Evolutionary conservation across 352 stramenopile genomes (phyloP).

Genomic region (Thalassiosira mediterranea): DNA sequence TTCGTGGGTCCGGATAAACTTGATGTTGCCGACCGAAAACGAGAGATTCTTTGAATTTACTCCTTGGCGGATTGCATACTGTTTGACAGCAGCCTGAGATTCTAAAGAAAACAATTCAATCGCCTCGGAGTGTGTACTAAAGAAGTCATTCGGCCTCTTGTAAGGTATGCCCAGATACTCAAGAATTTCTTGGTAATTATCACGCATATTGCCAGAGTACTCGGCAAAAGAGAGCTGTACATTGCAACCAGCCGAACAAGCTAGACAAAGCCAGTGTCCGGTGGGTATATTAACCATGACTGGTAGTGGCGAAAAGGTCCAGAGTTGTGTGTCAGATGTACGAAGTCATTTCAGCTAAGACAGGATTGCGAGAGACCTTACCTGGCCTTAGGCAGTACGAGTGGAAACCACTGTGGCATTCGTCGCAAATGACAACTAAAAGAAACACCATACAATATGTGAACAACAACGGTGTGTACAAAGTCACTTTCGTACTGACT

Average conservation of each 20-base stretch:
- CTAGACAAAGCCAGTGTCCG: conserved; percentile 47
- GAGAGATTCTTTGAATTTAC: conserved; percentile 25
- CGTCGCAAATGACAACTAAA: conserved; percentile 56
- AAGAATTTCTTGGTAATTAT: conserved; percentile 15
- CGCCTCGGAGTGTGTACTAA: conserved; percentile 35
- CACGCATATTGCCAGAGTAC: conserved; percentile 23
- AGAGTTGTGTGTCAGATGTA: no score
- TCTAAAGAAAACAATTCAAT: conserved; percentile 21
- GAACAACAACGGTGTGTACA: not conserved
- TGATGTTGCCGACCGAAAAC: conserved; percentile 32
- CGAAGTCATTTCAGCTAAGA: no score
- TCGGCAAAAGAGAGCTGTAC: conserved; percentile 30
- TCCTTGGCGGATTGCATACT: conserved; percentile 22
- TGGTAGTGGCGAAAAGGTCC: no score
- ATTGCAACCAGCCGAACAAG: conserved; percentile 27
- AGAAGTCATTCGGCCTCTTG: conserved; percentile 13
- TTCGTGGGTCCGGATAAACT: conserved; percentile 28
- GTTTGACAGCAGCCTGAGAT: conserved; percentile 31
- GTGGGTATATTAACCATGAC: conserved; percentile 62
- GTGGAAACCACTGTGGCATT: conserved; percentile 59
- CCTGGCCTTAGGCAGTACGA: conserved; percentile 60
- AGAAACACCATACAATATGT: not conserved
- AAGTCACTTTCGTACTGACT: no score
- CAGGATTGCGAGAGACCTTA: no score
- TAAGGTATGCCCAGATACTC: conserved; percentile 34